Base-by-base conservation (phyloP, 257 asterid genomes). In the Osmanthus fragrans region DNA sequence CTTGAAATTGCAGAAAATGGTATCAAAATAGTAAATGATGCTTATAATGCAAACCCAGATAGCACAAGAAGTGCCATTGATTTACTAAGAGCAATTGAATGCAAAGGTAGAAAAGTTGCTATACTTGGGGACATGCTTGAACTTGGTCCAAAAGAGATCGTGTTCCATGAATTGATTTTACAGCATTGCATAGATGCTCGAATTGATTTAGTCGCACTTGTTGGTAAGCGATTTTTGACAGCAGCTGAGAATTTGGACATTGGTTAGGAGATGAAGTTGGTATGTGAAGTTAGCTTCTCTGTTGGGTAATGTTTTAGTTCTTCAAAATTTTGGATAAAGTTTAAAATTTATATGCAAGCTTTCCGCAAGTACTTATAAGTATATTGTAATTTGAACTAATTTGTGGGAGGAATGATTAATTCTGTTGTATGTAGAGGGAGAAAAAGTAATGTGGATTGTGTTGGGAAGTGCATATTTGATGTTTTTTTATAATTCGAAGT, bases 61-160 rank as follows among this genome's bases (percentile, higher is more conserved):
- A 85, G 88, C 73, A 74, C 82, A 29, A 73, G 64, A 70, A 80
- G 69, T n/a, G 86, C 86, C 34, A 70, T 82, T 30, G 82, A 82
- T 56, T 73, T 80, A 58, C 78, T 85, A 32, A 82, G 42, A 15
- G 66, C 69, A 21, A 79, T 85, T 2, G 65, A 76, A 21, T 76
- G 82, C 78, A 40, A 63, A 68, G 88, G 88, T 84, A n/a, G n/a
- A n/a, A n/a, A n/a, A n/a, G n/a, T n/a, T n/a, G n/a, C n/a, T n/a
- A n/a, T n/a, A n/a, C n/a, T 82, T 7, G 86, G 88, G 0, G 88
- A 82, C 82, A 85, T 85, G 88, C 88, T 85, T 74, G 86, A 85
- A 79, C 86, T 85, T 51, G 88, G 88, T 74, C 73, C 84, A n/a
- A 40, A 71, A 3, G 86, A 85, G 66, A 74, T 76, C 42, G 54